phyloP scores from a whole-genome alignment of 2,329 filamentous ascomycete genomes.

The Microdochium nivale region DNA sequence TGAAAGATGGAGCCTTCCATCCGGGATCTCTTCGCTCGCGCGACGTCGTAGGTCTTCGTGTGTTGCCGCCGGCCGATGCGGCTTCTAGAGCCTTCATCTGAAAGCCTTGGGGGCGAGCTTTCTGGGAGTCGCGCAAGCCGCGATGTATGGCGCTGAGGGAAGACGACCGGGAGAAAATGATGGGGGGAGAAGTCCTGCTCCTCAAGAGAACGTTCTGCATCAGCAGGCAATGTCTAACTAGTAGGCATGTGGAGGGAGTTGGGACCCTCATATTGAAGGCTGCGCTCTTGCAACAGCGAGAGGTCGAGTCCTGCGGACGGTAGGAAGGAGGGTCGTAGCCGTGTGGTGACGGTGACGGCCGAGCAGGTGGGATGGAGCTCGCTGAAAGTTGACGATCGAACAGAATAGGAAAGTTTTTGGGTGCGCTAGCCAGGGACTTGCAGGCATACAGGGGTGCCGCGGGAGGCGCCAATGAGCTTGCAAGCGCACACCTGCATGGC shows the following conservation, averaged over 20 bases:
- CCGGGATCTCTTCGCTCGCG: slow-evolving; percentile 4
- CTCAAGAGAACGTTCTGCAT: neutral
- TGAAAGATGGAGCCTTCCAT: slow-evolving; percentile 18
- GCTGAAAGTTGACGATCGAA: neutral
- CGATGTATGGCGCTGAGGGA: slow-evolving; percentile 63
- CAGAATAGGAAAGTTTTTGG: neutral
- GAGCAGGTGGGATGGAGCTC: no score
- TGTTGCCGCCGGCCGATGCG: slow-evolving; percentile 15
- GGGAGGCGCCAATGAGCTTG: neutral
- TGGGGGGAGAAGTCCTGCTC: slow-evolving; percentile 5
- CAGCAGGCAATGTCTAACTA: neutral
- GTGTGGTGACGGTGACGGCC: neutral
- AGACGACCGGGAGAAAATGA: slow-evolving; percentile 26
- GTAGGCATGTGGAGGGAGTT: neutral
- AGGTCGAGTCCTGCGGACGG: neutral
- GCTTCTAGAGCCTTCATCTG: slow-evolving; percentile 17
- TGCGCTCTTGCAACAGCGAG: no score
- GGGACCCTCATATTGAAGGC: neutral
- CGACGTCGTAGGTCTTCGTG: slow-evolving; percentile 7
- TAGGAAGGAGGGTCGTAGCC: neutral
- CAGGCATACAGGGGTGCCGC: neutral
- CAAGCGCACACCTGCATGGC: neutral
- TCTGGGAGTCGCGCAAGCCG: slow-evolving; percentile 44
- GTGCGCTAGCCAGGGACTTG: neutral
- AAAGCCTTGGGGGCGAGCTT: slow-evolving; percentile 21